A percentile compares a stretch with the other conserved stretches of the same genome.
Conservation (phyloP, 2,329 filamentous ascomycete genomes). For the Aquanectria penicillioides region DNA sequence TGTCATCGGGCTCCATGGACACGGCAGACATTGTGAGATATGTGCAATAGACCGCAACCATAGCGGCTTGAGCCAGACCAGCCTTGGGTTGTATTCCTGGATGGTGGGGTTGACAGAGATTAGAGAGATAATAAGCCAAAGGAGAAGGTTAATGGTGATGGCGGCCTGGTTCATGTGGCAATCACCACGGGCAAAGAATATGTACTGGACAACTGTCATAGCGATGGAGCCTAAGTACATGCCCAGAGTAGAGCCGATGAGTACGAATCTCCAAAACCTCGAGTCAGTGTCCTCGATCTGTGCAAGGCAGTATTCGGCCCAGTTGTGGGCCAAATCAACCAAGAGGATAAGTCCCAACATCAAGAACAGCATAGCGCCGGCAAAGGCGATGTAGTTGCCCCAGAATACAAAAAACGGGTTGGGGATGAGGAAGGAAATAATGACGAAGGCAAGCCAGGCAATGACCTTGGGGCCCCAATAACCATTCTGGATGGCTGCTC, state of each 20-base stretch:
- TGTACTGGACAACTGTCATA: constrained; percentile 97
- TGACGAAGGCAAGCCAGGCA: constrained; percentile 85
- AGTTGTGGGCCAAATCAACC: constrained; percentile 94
- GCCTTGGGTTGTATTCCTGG: constrained; percentile 92
- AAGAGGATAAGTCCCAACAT: constrained; percentile 91
- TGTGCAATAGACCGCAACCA: constrained; percentile 98
- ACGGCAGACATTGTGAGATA: constrained; percentile 98
- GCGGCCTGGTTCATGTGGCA: constrained; percentile 98
- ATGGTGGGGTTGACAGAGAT: constrained; percentile 90
- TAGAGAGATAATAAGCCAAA: constrained; percentile 82
- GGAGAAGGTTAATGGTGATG: constrained; percentile 90
- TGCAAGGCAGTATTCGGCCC: constrained; percentile 94
- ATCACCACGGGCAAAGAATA: constrained; percentile 85
- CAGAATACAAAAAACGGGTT: constrained; percentile 95
- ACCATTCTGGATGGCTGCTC: constrained; percentile 93
- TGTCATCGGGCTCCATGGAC: constrained; percentile 96
- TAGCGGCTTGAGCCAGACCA: constrained; percentile 94
- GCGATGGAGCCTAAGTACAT: constrained; percentile 93
- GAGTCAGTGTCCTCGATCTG: constrained; percentile 94
- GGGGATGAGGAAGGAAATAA: constrained; percentile 94
- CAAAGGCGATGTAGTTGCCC: constrained; percentile 92
- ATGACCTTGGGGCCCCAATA: constrained; percentile 98
- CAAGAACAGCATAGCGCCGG: constrained; percentile 91
- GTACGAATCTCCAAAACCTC: constrained; percentile 81
- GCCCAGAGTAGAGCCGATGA: constrained; percentile 90